Evolutionary conservation across 768 basidiomycete species (phyloP), one percentile per base, ranked within the genome.

Genomic region (Wakefieldia striispora): DNA sequence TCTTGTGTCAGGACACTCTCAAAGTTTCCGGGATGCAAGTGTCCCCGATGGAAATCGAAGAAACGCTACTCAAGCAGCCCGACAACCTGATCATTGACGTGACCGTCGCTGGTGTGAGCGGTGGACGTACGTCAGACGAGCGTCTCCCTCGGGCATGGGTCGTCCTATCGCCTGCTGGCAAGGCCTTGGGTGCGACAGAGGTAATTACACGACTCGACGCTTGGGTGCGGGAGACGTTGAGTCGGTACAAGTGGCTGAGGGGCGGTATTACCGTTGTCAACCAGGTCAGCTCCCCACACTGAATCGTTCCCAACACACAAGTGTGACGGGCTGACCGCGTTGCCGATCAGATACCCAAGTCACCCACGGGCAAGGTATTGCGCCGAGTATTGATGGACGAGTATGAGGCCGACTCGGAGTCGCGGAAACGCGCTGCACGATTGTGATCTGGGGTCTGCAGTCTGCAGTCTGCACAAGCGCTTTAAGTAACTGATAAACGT

Each of bases 21-120:
- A 92, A 92, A 61, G 76, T 92, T 3, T 88, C 86, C 0, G 90
- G 89, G 4, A 73, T 72, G 42, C 90, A 91, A 66, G 90, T 91
- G 0, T 88, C 90, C 0, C 90, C 89, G 1, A 76, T 78, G 16
- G 89, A 92, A 61, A 84, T 91, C 44, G 90, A 91, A 62, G 73
- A 80, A 23, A 76, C 75, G 20, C 69, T 91, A 2, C 73, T 83
- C 17, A 72, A 72, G 0, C 80, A 91, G 34, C 85, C 88, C 0
- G 75, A 75, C 8, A 70, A 70, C 16, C 73, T 89, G 40, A 77
- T 91, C 50, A 66, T 62, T 9, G 90, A 91, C 53, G 85, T 73
- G 13, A 74, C 77, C 1, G 89, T 91, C 16, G 86, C 84, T 0
- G 89, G 89, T 13, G 86, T 92, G 2, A 77, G 73, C 17, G 86